Evolutionary conservation across 805 yeast species (phyloP).

Genomic region (Candida methanosorbosa): DNA sequence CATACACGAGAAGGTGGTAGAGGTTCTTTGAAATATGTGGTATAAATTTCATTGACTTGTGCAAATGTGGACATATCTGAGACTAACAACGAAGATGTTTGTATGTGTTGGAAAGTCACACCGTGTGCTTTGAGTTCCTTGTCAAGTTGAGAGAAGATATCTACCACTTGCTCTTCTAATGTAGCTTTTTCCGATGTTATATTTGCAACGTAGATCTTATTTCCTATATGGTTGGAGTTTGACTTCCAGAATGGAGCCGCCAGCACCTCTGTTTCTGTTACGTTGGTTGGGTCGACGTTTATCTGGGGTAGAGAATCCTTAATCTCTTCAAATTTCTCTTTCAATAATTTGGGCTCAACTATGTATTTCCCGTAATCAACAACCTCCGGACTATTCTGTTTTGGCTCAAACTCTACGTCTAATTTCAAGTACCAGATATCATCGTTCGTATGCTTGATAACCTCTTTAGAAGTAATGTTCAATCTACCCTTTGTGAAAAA

Average conservation of each 20-base stretch:
- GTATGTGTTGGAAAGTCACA: constrained; percentile 37
- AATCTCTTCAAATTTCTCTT: constrained; percentile 27
- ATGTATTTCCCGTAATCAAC: constrained; percentile 9
- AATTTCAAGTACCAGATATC: constrained; percentile 65
- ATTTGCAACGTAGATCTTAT: constrained; percentile 35
- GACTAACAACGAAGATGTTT: constrained; percentile 53
- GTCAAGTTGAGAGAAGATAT: constrained; percentile 39
- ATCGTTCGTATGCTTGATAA: constrained; percentile 43
- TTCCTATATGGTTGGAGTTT: constrained; percentile 15
- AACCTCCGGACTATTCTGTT: constrained; percentile 10
- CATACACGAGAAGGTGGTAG: constrained; percentile 89
- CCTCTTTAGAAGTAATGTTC: constrained; percentile 28
- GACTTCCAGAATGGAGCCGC: constrained; percentile 1
- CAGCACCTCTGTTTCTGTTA: not conserved
- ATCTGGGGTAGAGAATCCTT: constrained; percentile 1
- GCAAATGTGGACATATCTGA: constrained; percentile 58
- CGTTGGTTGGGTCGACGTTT: not conserved
- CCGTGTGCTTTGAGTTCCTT: constrained; percentile 21
- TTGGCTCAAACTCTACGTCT: constrained; percentile 37
- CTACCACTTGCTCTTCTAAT: constrained; percentile 35
- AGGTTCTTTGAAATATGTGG: constrained; percentile 42
- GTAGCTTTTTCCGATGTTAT: constrained; percentile 22
- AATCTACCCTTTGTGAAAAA: constrained; percentile 54
- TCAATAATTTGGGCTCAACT: constrained; percentile 30
- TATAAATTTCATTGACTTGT: constrained; percentile 54